Percentiles rank a stretch among this genome's conserved stretches.
phyloP scores from a whole-genome alignment of 169 alveolate genomes.

The Plasmodium gallinaceum region DNA sequence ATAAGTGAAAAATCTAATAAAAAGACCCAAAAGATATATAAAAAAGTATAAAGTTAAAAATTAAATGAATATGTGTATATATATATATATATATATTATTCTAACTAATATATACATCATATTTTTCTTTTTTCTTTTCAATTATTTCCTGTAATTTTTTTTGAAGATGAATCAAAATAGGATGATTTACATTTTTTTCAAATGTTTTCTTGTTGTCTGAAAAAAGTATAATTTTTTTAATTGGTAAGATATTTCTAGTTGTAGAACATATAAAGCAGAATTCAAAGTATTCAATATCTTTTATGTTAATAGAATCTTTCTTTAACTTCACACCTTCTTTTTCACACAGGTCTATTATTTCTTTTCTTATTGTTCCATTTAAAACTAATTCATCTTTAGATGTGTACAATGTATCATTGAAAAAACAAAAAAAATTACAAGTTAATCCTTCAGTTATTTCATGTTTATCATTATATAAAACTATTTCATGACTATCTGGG shows the following conservation, averaged over 20 bases:
- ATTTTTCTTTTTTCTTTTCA: slow-evolving; percentile 69
- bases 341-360: slow-evolving; percentile 54
- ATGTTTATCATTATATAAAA: slow-evolving; percentile 47
- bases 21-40: not conserved
- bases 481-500: slow-evolving; percentile 50
- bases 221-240: slow-evolving; percentile 51
- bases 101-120: slow-evolving; percentile 13
- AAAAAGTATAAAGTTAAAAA: not conserved
- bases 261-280: slow-evolving; percentile 74
- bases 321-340: slow-evolving; percentile 27
- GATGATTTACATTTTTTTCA: slow-evolving; percentile 66
- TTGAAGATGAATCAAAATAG: slow-evolving; percentile 42
- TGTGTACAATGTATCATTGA: slow-evolving; percentile 43
- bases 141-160: slow-evolving; percentile 32
- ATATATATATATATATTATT: not conserved
- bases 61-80: not conserved
- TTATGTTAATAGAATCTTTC: slow-evolving; percentile 31
- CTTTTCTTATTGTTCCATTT: slow-evolving; percentile 65
- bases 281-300: slow-evolving; percentile 55
- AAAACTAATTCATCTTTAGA: slow-evolving; percentile 57
- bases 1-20: not conserved
- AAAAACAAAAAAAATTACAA: slow-evolving; percentile 65
- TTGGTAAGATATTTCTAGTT: slow-evolving; percentile 68
- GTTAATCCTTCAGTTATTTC: slow-evolving; percentile 76
- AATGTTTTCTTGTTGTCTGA: slow-evolving; percentile 26